Conservation (phyloP, 306 rosid genomes). For the Lablab purpureus region DNA sequence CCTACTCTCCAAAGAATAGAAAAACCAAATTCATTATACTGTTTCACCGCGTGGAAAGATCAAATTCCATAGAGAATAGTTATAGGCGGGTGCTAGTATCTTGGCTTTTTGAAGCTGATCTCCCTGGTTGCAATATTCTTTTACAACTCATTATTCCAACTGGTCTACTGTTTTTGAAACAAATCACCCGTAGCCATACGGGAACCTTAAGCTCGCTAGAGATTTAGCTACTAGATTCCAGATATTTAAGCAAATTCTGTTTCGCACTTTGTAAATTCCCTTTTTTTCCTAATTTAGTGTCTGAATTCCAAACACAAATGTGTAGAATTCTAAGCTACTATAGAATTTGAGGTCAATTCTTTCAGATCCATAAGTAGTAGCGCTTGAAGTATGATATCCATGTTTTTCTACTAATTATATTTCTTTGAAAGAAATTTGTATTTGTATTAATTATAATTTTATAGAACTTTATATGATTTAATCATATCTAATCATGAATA, state of each 20-base stretch:
- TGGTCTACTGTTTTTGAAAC: not conserved
- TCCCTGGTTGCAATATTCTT: not conserved
- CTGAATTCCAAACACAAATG: not conserved
- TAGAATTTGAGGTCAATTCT: conserved; percentile 4
- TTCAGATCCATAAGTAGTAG: not conserved
- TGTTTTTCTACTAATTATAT: not conserved
- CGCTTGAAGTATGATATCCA: not conserved
- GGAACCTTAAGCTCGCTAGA: not conserved
- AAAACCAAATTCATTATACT: not conserved
- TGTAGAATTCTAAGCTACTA: not conserved
- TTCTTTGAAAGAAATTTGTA: not conserved
- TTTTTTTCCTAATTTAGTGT: not conserved
- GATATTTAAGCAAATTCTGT: not conserved
- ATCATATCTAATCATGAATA: not conserved
- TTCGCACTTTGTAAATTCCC: not conserved
- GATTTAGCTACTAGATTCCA: conserved; percentile 11
- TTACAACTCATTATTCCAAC: not conserved
- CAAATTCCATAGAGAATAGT: not conserved
- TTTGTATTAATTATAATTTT: not conserved
- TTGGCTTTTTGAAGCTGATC: not conserved
- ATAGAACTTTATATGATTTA: not conserved
- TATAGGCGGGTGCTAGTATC: not conserved
- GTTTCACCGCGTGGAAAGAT: not conserved
- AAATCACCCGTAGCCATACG: not conserved
- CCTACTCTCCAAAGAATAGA: not conserved